Evolutionary conservation across 2,329 filamentous ascomycete species (phyloP).

Genomic region (Penicillium digitatum): DNA sequence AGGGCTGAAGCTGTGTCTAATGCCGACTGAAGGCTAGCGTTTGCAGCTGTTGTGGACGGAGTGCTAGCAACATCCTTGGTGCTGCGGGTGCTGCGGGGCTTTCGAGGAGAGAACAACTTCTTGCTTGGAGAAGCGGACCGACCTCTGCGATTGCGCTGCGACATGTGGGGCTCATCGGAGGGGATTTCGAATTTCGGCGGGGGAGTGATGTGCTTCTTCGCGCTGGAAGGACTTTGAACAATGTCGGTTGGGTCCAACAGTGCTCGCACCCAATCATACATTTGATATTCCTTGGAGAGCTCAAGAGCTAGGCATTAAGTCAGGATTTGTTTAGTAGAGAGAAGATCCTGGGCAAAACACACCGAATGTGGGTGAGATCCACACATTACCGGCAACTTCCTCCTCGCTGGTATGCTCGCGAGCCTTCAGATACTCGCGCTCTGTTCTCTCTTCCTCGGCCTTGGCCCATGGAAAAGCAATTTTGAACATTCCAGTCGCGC

Average conservation of each 20-base stretch:
- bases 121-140: constrained; percentile 58
- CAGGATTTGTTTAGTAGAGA: background rate
- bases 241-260: constrained; percentile 86
- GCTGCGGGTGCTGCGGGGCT: constrained; percentile 49
- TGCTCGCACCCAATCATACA: constrained; percentile 84
- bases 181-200: constrained; percentile 73
- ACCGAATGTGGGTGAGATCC: constrained; percentile 79
- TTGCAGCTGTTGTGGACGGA: constrained; percentile 48
- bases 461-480: constrained; percentile 64
- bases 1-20: constrained; percentile 41
- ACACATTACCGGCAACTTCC: constrained; percentile 94
- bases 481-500: constrained; percentile 67
- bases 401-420: constrained; percentile 77
- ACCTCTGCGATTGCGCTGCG: constrained; percentile 50
- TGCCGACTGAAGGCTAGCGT: constrained; percentile 47
- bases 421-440: constrained; percentile 74
- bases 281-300: constrained; percentile 81
- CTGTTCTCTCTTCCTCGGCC: constrained; percentile 54
- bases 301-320: constrained; percentile 61
- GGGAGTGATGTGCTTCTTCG: constrained; percentile 70
- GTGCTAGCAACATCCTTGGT: constrained; percentile 47
- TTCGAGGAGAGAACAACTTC: constrained; percentile 51
- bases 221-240: constrained; percentile 59
- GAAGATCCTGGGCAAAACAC: constrained; percentile 38
- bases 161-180: constrained; percentile 39